Percentiles rank a stretch among this genome's conserved stretches.
Conservation (phyloP, 768 basidiomycete genomes). For the Termitomyces sp. region DNA sequence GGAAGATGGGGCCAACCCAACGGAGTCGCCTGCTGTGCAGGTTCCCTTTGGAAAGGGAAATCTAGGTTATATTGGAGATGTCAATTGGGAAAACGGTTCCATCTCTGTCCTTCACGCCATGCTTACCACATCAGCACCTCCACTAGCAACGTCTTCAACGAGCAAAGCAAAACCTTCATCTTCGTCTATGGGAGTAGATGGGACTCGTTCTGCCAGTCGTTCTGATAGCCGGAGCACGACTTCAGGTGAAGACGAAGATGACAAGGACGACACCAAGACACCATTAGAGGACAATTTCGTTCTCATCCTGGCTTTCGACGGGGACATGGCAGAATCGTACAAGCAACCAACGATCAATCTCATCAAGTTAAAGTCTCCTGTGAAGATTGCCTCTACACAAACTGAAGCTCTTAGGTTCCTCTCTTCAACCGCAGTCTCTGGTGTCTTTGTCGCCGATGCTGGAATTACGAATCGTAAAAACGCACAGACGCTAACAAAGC, state of each 20-base stretch:
- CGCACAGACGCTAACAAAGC: slow-evolving; percentile 19
- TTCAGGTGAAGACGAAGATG: neutral
- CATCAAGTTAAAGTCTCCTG: slow-evolving; percentile 20
- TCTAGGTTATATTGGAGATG: slow-evolving; percentile 36
- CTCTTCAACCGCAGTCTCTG: slow-evolving; percentile 21
- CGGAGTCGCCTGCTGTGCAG: slow-evolving; percentile 23
- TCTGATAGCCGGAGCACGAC: neutral
- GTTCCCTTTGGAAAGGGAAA: slow-evolving; percentile 30
- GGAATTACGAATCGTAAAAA: slow-evolving; percentile 24
- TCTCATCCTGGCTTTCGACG: slow-evolving; percentile 27
- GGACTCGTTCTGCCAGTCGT: neutral
- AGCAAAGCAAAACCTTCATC: neutral
- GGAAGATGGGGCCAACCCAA: slow-evolving; percentile 11
- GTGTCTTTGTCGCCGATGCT: slow-evolving; percentile 34
- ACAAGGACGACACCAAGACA: neutral
- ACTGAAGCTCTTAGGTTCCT: slow-evolving; percentile 22
- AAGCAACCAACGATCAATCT: slow-evolving; percentile 24
- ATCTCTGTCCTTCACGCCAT: slow-evolving; percentile 29
- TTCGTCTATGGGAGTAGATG: neutral
- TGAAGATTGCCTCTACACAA: slow-evolving; percentile 16
- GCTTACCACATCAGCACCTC: slow-evolving; percentile 18
- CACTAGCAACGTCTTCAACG: neutral
- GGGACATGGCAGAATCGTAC: slow-evolving; percentile 16
- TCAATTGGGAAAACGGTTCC: slow-evolving; percentile 26
- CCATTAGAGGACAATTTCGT: slow-evolving; percentile 17